Evolutionary conservation across 306 rosid genomes (phyloP), one percentile per base, ranked within the genome.

Genomic region (Ochetophila trinervis): DNA sequence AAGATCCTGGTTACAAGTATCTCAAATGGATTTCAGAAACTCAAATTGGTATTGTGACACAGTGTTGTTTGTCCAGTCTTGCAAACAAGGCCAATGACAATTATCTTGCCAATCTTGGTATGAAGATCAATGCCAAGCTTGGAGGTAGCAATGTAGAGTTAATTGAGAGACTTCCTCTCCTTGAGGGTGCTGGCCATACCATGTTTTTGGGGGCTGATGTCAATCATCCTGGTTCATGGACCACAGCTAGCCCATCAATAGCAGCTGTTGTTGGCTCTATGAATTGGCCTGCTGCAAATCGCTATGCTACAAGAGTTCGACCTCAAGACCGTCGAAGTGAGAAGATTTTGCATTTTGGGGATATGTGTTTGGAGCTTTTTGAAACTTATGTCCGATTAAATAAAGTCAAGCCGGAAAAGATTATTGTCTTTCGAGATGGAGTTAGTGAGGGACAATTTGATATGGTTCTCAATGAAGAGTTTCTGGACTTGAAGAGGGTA

Each of bases 121-220:
- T 85, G 37, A 90, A 90, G 85, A 83, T 90, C 68, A 90, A 87
- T 73, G 96, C 96, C 51, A 90, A 90, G 78, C 91, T 90, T 61
- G 96, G 96, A 66, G 96, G 96, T 54, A 90, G 96, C 60, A 90
- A 90, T 42, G 86, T 87, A 32, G 96, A 90, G 80, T 85, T 90
- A 27, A 67, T 18, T 61, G 72, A 76, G 12, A 65, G 76, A 58
- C 83, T 85, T 45, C 84, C 89, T 37, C 57, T 52, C 22, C 71
- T 82, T 79, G 74, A 62, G 30, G 79, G 73, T 18, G 72, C 75
- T 20, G 85, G 75, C 23, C 84, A 85, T 78, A 91, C 83, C 37
- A 85, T 90, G 95, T 85, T 90, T 62, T 35, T 90, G 6, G 96
- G 96, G 57, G 96, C 96, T 50, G 96, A 90, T 79, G 96, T 90